Percentiles rank a stretch among this genome's conserved stretches.
phyloP scores from a whole-genome alignment of 352 stramenopile genomes.

The Lagenidium sp. region DNA sequence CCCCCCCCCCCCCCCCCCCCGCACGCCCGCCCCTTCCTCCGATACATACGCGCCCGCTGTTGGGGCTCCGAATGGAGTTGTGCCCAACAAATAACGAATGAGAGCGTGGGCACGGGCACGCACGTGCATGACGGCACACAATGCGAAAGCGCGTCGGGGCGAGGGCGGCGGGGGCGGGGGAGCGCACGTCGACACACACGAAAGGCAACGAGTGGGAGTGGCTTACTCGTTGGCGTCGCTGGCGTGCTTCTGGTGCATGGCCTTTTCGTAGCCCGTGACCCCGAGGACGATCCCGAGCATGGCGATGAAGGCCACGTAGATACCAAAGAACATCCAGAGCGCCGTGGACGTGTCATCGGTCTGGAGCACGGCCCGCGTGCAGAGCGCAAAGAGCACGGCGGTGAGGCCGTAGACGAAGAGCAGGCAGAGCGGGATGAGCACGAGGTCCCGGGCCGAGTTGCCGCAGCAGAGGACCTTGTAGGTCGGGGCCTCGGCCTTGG shows the following conservation, averaged over 20 bases:
- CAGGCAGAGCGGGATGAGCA: conserved; percentile 61
- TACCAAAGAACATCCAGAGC: conserved; percentile 73
- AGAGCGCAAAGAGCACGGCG: conserved; percentile 59
- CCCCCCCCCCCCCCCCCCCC: no score
- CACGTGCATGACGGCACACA: background rate
- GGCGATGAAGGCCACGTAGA: conserved; percentile 53
- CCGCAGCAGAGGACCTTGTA: conserved; percentile 56
- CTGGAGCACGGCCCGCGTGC: conserved; percentile 59
- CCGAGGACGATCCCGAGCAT: conserved; percentile 56
- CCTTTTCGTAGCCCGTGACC: conserved; percentile 57
- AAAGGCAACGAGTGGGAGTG: background rate
- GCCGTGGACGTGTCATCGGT: conserved; percentile 68
- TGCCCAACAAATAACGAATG: background rate
- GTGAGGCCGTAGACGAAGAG: conserved; percentile 52
- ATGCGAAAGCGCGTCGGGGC: background rate
- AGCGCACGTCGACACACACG: background rate
- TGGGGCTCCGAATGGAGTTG: no score
- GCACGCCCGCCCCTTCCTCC: no score
- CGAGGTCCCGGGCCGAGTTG: conserved; percentile 62
- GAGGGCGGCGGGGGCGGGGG: background rate
- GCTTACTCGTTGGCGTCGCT: conserved; percentile 25
- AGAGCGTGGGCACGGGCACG: background rate
- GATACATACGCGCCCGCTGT: no score
- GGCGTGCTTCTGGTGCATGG: conserved; percentile 32
- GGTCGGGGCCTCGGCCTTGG: conserved; percentile 10